Base-by-base conservation (phyloP, 208 protist species). In the Leishmania turanica region DNA sequence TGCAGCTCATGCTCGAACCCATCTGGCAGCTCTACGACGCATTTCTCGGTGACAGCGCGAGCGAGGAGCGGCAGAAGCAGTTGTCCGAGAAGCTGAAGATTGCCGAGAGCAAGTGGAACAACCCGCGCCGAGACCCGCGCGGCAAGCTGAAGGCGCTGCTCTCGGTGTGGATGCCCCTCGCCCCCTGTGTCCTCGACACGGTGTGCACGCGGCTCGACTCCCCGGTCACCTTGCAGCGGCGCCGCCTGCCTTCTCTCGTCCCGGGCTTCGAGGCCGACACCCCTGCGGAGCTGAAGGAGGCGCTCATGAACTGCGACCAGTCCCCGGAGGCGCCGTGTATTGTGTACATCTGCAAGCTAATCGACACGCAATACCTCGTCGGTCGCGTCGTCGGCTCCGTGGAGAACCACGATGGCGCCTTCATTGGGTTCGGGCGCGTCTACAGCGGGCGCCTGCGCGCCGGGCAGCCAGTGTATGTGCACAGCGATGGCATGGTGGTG, bases 351-450 rank as follows among this genome's bases (percentile, higher is more conserved):
- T 95, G 91, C 78, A 96, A 94, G 81, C 88, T 97, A 21, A 94
- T 96, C 83, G 92, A 96, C 81, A 96, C 93, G 24, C 90, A 97
- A 82, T 94, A 93, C 87, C 86, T 97, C 45, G 93, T 96, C 4
- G 93, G 93, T 62, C 86, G 87, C 42, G 70, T 81, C 51, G 87
- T 90, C 64, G 87, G 87, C 15, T 70, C 81, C 34, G 88, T 89
- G 56, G 92, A 91, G 75, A 70, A 83, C 69, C 45, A 74, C 51
- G 92, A 96, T 19, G 88, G 95, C 88, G 90, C 90, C 66, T 99
- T 99, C 84, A 94, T 99, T 78, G 99, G 95, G 31, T 99, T 99
- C 79, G 94, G 96, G 34, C 90, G 99, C 47, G 96, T 99, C 31
- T 99, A 99, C 84, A 95, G 91, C 84, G 99, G 99, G 11, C 96